A percentile compares a stretch with the other conserved stretches of the same genome.
Conservation (phyloP, 805 yeast genomes). For the Ogataea trehaloabstinens region DNA sequence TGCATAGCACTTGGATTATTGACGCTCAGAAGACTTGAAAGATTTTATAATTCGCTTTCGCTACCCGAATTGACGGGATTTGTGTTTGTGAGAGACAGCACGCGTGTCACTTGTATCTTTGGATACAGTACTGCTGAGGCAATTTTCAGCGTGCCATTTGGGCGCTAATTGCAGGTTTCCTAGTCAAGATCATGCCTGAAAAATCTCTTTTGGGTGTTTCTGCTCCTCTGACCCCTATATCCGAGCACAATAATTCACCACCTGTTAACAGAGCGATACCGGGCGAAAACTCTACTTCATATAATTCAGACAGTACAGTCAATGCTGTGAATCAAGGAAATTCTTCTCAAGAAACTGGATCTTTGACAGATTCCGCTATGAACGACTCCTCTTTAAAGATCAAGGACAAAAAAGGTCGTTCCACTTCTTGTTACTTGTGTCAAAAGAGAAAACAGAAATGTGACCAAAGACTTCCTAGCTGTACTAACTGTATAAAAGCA, state of each 20-base stretch:
- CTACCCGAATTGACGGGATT: no score
- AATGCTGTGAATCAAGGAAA: not conserved
- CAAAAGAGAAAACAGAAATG: slow-evolving; percentile 62
- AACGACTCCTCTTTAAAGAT: slow-evolving; percentile 1
- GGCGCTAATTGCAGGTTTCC: no score
- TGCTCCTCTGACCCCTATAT: slow-evolving; percentile 1
- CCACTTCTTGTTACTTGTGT: slow-evolving; percentile 55
- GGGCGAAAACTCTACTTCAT: not conserved
- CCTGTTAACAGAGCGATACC: not conserved
- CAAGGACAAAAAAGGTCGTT: slow-evolving; percentile 51
- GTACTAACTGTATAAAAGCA: slow-evolving; percentile 66
- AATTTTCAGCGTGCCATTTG: no score
- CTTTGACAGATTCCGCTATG: not conserved
- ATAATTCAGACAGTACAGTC: not conserved
- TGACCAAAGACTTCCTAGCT: slow-evolving; percentile 62
- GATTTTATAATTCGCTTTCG: no score
- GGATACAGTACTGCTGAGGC: no score
- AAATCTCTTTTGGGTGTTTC: not conserved
- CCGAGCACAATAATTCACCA: slow-evolving; percentile 1
- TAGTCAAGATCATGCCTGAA: not conserved
- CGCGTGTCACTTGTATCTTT: no score
- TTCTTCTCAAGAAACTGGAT: not conserved
- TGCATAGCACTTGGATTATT: no score
- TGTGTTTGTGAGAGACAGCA: no score
- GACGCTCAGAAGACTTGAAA: no score